Base-by-base conservation (phyloP, 148 eudicot species). In the Heliamphora exappendiculata region DNA sequence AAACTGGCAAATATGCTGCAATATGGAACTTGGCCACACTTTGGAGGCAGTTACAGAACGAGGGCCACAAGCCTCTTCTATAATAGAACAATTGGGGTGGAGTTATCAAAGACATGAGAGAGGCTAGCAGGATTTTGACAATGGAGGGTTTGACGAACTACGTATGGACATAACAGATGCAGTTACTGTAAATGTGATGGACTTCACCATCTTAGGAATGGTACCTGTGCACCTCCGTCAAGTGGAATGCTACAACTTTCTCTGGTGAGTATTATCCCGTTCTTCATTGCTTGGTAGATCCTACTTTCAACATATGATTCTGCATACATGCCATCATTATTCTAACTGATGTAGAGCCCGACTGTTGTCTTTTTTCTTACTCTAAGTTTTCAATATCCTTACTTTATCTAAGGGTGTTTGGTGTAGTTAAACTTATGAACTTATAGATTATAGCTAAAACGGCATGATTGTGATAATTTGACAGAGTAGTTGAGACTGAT, bases 141-240 rank as follows among this genome's bases (percentile, higher is more conserved):
- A 87, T 92, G 96, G 94, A 95, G 70, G 98, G 92, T 75, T 78
- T 95, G 79, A 84, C 84, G 78, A 85, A 77, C 70, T 95, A 95
- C 73, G 70, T 71, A 78, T 92, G 42, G 82, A 74, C 26, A 81
- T 87, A 70, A 84, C 85, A 3, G 82, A 89, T 62, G 91, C 95
- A 22, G 44, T 92, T 66, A 59, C 81, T 47, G 88, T 89, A 44
- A 83, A 87, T 71, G 85, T 83, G 0, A 90, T 90, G 93, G 97
- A 95, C 44, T 92, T 84, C 54, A 88, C 84, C 39, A 64, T 92
- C 12, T 62, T 89, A 4, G 98, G 98, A 22, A 92, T 92, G 98
- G 97, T n/a, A n/a, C n/a, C n/a, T n/a, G n/a, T n/a, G n/a, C 98
- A 0, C 89, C 98, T 79, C 98, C 97, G 39, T 95, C 97, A 33